phyloP scores from a whole-genome alignment of 768 basidiomycete genomes.

The Tylopilus rubrobrunneus region DNA sequence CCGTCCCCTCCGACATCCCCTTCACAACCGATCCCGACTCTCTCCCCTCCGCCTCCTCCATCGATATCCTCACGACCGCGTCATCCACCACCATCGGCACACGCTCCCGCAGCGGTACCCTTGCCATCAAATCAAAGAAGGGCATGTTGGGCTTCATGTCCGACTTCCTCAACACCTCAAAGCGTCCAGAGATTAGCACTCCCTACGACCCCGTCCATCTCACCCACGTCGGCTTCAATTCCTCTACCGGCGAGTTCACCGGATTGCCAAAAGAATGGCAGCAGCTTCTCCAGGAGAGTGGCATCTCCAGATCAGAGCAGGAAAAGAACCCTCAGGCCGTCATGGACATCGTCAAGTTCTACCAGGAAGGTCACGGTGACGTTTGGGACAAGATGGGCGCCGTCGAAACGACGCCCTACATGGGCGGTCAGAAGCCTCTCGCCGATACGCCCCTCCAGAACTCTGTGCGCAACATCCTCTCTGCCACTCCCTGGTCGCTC shows the following conservation, averaged over 20 bases:
- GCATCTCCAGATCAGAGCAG: slow-evolving; percentile 91
- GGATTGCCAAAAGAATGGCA: slow-evolving; percentile 99
- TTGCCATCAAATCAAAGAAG: slow-evolving; percentile 48
- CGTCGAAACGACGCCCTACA: slow-evolving; percentile 34
- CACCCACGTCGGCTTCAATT: slow-evolving; percentile 99
- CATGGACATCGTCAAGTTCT: slow-evolving; percentile 98
- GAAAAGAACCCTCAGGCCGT: slow-evolving; percentile 98
- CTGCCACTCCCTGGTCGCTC: background rate
- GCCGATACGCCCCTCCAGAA: slow-evolving; percentile 52
- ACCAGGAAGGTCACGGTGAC: slow-evolving; percentile 81
- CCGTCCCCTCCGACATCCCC: slow-evolving; percentile 21
- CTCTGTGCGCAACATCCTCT: slow-evolving; percentile 41
- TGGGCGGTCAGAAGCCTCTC: slow-evolving; percentile 24
- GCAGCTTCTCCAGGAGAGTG: slow-evolving; percentile 90
- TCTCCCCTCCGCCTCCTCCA: slow-evolving; percentile 19
- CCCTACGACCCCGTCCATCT: slow-evolving; percentile 99
- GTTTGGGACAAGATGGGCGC: slow-evolving; percentile 85
- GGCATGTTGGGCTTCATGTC: slow-evolving; percentile 63
- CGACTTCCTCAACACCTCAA: slow-evolving; percentile 72
- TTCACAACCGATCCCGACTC: slow-evolving; percentile 23
- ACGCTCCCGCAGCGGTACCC: slow-evolving; percentile 42
- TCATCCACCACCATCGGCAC: slow-evolving; percentile 14
- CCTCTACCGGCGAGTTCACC: slow-evolving; percentile 96
- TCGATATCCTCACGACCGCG: slow-evolving; percentile 6
- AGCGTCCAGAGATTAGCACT: slow-evolving; percentile 89